Percentiles rank a stretch among this genome's conserved stretches.
Conservation (phyloP, 441 rosid species). For the Hura crepitans region DNA sequence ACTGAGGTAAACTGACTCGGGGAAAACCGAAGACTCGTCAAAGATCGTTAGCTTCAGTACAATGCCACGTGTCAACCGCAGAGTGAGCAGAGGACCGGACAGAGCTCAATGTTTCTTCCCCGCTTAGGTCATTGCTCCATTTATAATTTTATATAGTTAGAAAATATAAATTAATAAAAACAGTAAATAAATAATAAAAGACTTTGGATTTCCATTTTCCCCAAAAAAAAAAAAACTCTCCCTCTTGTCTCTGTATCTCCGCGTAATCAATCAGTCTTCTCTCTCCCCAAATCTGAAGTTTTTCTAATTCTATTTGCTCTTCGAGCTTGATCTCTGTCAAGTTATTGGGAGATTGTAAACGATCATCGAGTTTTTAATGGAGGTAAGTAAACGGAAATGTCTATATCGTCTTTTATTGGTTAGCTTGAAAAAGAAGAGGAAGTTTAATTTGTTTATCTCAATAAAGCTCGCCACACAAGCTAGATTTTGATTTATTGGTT, state of each 20-base stretch:
- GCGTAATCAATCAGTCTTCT: background rate
- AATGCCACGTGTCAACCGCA: too few species aligned
- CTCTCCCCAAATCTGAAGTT: constrained; percentile 4
- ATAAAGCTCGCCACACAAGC: background rate
- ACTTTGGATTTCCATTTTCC: background rate
- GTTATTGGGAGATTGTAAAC: background rate
- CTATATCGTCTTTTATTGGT: background rate
- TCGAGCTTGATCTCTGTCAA: background rate
- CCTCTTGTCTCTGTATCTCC: background rate
- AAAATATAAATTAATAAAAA: background rate
- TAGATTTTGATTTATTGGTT: background rate
- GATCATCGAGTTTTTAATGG: constrained; percentile 12
- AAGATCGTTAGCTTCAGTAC: too few species aligned
- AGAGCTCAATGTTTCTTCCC: too few species aligned
- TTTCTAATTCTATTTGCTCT: background rate
- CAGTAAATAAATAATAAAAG: background rate
- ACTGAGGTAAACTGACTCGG: too few species aligned
- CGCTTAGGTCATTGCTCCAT: background rate
- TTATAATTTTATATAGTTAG: background rate
- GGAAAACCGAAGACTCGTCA: too few species aligned
- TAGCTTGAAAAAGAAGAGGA: too few species aligned
- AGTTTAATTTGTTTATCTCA: background rate
- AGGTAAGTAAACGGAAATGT: background rate
- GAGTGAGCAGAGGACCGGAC: too few species aligned
- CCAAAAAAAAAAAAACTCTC: background rate